These are phyloP conservation scores for Backusella australiensis DNA, from an alignment of 192 early-diverging fungal species.

Conservation along the genomic window DNA sequence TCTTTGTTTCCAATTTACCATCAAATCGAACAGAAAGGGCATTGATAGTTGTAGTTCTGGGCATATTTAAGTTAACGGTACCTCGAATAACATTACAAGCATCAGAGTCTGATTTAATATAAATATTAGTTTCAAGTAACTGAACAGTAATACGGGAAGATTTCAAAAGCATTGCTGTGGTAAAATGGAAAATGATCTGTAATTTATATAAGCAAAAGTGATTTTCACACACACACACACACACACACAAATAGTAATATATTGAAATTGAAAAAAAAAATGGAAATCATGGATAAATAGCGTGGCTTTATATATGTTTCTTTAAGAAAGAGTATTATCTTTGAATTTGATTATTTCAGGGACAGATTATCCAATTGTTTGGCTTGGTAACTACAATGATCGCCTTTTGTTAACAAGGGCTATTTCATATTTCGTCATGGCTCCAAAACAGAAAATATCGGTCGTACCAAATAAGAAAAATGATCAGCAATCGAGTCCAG, in stretches of 20 bases:
- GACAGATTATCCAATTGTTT: background rate
- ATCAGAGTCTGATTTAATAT: background rate
- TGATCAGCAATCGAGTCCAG: background rate
- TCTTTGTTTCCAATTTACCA: background rate
- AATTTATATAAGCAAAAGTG: background rate
- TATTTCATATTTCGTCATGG: background rate
- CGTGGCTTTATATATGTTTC: background rate
- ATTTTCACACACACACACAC: background rate
- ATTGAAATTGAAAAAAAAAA: background rate
- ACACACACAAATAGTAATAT: too few relatives aligned
- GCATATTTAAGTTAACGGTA: background rate
- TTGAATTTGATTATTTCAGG: background rate
- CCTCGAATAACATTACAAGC: slow-evolving; percentile 2
- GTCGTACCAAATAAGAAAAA: background rate
- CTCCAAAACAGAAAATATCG: background rate
- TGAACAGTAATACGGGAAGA: slow-evolving; percentile 7
- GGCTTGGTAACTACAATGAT: background rate
- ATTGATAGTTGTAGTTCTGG: slow-evolving; percentile 2
- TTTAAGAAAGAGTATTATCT: background rate
- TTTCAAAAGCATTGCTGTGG: background rate
- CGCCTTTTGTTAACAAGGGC: background rate
- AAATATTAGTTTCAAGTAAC: slow-evolving; percentile 12
- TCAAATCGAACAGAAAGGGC: slow-evolving; percentile 3
- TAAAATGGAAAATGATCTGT: background rate
- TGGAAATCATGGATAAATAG: background rate